Evolutionary conservation across 164 flowering plant genomes (phyloP).

Genomic region (Tinospora cordifolia): DNA sequence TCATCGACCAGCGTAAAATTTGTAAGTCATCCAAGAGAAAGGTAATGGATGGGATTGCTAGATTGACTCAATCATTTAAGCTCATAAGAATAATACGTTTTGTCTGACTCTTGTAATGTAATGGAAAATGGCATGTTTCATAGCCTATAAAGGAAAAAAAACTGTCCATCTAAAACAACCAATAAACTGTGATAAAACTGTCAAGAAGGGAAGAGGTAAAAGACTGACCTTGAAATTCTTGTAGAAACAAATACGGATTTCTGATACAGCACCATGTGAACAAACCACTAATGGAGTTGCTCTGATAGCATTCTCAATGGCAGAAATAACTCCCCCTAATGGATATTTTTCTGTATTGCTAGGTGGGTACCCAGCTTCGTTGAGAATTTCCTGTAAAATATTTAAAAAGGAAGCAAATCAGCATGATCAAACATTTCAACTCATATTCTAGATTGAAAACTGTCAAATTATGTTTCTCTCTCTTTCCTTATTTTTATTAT

Average conservation of each 20-base stretch:
- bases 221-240: slow-evolving; percentile 69
- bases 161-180: neutral
- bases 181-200: neutral
- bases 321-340: slow-evolving; percentile 61
- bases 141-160: neutral
- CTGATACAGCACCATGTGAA: slow-evolving; percentile 58
- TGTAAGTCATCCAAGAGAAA: too few relatives aligned
- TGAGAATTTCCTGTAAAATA: slow-evolving; percentile 45
- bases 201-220: neutral
- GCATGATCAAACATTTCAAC: neutral
- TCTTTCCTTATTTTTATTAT: too few relatives aligned
- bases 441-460: too few relatives aligned
- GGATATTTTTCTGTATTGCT: slow-evolving; percentile 72
- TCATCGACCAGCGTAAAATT: neutral
- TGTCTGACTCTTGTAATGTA: neutral
- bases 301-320: slow-evolving; percentile 68
- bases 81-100: neutral
- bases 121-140: neutral
- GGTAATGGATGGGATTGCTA: neutral
- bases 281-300: slow-evolving; percentile 55
- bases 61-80: neutral
- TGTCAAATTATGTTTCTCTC: neutral
- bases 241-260: slow-evolving; percentile 69
- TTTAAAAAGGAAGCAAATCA: neutral
- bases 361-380: slow-evolving; percentile 68